These are phyloP conservation scores for Aspergillus aculeatinus DNA, from an alignment of 2,329 filamentous ascomycete species.

Conservation along the genomic window DNA sequence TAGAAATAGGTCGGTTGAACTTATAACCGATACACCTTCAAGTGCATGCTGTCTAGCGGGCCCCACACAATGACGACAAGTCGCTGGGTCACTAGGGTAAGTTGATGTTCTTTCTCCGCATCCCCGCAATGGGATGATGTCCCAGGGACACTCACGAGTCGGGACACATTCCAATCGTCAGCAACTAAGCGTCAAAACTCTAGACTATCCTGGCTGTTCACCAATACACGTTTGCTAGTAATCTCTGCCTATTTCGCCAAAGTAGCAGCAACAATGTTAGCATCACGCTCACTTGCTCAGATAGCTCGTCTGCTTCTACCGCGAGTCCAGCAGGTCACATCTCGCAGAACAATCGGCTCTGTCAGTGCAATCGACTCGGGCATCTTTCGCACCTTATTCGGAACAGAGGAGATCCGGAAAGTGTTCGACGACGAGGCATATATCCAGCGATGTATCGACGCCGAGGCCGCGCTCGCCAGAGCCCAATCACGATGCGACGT, in stretches of 20 bases:
- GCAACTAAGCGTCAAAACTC: too few relatives aligned
- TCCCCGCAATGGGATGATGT: not conserved
- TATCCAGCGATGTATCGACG: conserved; percentile 48
- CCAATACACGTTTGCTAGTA: too few relatives aligned
- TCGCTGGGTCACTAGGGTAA: not conserved
- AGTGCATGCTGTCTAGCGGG: not conserved
- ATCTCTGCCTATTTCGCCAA: too few relatives aligned
- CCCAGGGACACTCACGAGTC: too few relatives aligned
- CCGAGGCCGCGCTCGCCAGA: conserved; percentile 53
- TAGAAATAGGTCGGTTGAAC: not conserved
- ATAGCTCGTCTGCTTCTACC: conserved; percentile 13
- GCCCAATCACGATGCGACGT: conserved; percentile 51
- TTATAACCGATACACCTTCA: not conserved
- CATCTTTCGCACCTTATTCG: conserved; percentile 15
- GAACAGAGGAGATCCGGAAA: conserved; percentile 16
- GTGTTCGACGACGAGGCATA: conserved; percentile 52
- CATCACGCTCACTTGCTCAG: conserved; percentile 16
- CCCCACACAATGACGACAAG: not conserved
- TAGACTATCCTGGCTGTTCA: too few relatives aligned
- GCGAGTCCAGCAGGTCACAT: conserved; percentile 53
- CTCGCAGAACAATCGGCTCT: conserved; percentile 58
- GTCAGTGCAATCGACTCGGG: conserved; percentile 21
- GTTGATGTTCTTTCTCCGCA: not conserved
- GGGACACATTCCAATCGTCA: too few relatives aligned
- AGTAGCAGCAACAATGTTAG: not conserved